These are phyloP conservation scores for Alternaria angustiovoidea DNA, from an alignment of 2,329 filamentous ascomycete species.

Conservation along the genomic window DNA sequence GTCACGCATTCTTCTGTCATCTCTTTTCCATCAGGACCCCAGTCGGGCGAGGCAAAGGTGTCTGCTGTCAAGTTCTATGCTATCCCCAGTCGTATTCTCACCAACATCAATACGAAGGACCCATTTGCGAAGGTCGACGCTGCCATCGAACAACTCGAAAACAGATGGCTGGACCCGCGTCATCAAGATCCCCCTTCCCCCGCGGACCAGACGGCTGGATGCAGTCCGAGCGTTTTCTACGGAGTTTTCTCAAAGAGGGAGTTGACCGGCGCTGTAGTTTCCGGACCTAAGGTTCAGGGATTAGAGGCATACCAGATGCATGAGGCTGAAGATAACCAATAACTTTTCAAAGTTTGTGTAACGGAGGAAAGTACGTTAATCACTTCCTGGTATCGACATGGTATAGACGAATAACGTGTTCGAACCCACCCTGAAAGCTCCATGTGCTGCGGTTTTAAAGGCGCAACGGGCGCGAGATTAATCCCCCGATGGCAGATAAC, in stretches of 20 bases:
- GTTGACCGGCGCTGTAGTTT: background rate
- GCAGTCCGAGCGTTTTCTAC: background rate
- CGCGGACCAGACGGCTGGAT: background rate
- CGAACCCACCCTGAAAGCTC: background rate
- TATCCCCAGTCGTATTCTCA: no score
- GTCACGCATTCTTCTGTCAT: background rate
- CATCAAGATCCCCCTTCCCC: background rate
- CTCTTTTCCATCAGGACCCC: fast-evolving
- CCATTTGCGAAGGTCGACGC: background rate
- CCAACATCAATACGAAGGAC: no score
- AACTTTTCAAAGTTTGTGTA: background rate
- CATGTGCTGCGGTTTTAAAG: background rate
- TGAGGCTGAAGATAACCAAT: background rate
- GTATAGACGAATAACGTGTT: background rate
- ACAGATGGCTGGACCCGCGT: background rate
- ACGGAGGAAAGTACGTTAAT: background rate
- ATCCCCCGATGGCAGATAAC: conserved; percentile 1
- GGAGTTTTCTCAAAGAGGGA: background rate
- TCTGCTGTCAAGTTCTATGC: fast-evolving
- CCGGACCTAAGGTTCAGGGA: background rate
- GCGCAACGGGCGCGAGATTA: conserved; percentile 5
- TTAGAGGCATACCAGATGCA: background rate
- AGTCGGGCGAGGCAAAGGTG: no score
- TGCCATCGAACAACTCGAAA: background rate
- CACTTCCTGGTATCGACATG: background rate